Conservation (phyloP, 2,329 filamentous ascomycete species). For the Hypoxylon sp. region DNA sequence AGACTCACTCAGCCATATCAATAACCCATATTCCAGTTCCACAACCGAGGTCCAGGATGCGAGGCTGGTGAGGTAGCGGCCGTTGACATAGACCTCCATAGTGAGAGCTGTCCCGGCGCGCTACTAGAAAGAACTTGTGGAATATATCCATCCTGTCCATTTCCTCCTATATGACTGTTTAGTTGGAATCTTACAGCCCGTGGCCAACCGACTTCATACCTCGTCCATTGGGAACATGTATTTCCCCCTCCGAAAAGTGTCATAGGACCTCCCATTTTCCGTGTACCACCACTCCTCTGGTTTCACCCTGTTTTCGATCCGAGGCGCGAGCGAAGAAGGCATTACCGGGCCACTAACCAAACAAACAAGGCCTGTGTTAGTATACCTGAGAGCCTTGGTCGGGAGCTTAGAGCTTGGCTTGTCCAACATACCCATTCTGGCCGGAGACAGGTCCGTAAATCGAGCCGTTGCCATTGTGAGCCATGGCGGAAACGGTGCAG, state of each 20-base stretch:
- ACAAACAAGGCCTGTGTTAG: constrained; percentile 29
- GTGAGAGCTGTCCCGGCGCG: constrained; percentile 63
- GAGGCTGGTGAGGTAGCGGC: constrained; percentile 54
- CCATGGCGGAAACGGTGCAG: constrained; percentile 41
- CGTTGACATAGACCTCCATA: constrained; percentile 55
- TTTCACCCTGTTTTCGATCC: constrained; percentile 37
- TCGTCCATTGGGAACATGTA: constrained; percentile 86
- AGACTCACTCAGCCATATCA: constrained; percentile 81
- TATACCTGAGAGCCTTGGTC: constrained; percentile 9
- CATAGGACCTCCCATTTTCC: constrained; percentile 80
- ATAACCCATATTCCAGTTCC: constrained; percentile 95
- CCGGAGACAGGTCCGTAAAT: constrained; percentile 36
- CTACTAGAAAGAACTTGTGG: constrained; percentile 81
- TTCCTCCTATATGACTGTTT: constrained; percentile 68
- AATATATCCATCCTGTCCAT: constrained; percentile 85
- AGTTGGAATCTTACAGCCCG: constrained; percentile 21
- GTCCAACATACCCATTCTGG: constrained; percentile 42
- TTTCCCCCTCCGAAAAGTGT: constrained; percentile 75
- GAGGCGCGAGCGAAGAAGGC: constrained; percentile 29
- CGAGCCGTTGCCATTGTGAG: constrained; percentile 46
- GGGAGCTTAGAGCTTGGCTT: constrained; percentile 7
- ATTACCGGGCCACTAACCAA: constrained; percentile 32
- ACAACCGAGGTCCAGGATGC: constrained; percentile 79
- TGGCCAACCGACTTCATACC: constrained; percentile 60
- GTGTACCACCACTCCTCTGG: constrained; percentile 59